These are phyloP conservation scores for Bothriochloa decipiens DNA, from an alignment of 176 grass and related monocot species.

Conservation along the genomic window DNA sequence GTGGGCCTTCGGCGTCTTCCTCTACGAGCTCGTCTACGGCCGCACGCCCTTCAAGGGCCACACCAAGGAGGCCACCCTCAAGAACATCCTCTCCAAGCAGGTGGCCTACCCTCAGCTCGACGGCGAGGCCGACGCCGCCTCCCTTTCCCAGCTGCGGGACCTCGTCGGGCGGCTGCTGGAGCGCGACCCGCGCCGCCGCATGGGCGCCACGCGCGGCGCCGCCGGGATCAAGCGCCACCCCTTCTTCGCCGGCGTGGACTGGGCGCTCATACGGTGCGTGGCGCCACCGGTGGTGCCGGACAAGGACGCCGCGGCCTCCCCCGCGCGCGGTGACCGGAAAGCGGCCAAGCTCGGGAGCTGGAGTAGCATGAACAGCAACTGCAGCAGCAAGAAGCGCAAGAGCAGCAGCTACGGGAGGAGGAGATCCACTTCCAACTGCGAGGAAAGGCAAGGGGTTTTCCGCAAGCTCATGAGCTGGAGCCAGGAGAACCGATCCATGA, in stretches of 20 bases:
- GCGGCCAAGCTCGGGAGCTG: slow-evolving; percentile 59
- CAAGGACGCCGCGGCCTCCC: slow-evolving; percentile 2
- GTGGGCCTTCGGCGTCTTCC: slow-evolving; percentile 95
- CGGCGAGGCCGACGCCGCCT: slow-evolving; percentile 45
- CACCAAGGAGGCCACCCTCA: slow-evolving; percentile 80
- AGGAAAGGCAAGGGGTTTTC: slow-evolving; percentile 50
- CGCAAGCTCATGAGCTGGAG: slow-evolving; percentile 54
- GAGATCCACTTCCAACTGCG: slow-evolving; percentile 32
- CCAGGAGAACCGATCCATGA: slow-evolving; percentile 34
- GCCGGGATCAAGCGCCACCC: slow-evolving; percentile 87
- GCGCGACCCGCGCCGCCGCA: slow-evolving; percentile 72
- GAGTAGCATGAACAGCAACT: slow-evolving; percentile 62
- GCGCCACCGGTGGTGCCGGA: slow-evolving; percentile 64
- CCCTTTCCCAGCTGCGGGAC: slow-evolving; percentile 54
- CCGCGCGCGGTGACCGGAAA: slow-evolving; percentile 25
- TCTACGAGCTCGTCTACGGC: slow-evolving; percentile 91
- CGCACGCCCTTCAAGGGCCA: slow-evolving; percentile 88
- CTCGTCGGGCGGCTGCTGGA: slow-evolving; percentile 68
- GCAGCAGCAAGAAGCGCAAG: slow-evolving; percentile 38
- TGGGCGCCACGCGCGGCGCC: slow-evolving; percentile 70
- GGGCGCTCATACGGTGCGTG: slow-evolving; percentile 84
- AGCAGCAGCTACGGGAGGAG: slow-evolving; percentile 44
- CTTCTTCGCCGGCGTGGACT: slow-evolving; percentile 76
- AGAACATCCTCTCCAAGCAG: slow-evolving; percentile 84
- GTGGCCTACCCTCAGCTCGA: slow-evolving; percentile 61